phyloP scores from a whole-genome alignment of 345 rosid species.

The Eucalyptus coolabah region DNA sequence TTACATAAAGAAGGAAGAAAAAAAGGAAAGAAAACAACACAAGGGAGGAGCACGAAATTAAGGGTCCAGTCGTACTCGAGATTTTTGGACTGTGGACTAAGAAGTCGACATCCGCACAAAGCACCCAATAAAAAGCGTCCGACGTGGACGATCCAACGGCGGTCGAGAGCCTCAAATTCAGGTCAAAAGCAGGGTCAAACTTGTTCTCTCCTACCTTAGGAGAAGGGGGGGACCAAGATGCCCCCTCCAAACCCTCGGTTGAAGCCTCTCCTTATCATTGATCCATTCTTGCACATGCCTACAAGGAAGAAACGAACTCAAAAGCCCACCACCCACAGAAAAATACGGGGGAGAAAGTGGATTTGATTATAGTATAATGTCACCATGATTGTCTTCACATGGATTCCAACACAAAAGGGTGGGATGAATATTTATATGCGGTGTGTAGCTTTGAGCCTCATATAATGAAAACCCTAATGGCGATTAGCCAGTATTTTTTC shows the following conservation, averaged over 20 bases:
- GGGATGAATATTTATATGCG: background rate
- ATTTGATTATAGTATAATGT: background rate
- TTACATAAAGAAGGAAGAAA: background rate
- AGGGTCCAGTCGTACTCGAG: background rate
- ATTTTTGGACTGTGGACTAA: background rate
- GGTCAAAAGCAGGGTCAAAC: background rate
- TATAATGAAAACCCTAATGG: background rate
- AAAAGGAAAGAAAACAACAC: background rate
- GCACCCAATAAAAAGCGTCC: background rate
- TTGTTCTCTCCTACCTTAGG: background rate
- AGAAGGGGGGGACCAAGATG: background rate
- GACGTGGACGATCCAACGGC: background rate
- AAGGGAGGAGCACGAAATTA: background rate
- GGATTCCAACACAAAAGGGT: conserved; percentile 18
- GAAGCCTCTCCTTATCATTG: background rate
- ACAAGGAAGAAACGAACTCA: background rate
- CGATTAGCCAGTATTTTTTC: background rate
- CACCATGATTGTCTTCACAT: conserved; percentile 32
- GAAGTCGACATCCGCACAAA: background rate
- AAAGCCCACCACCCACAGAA: background rate
- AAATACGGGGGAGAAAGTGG: background rate
- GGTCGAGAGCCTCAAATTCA: background rate
- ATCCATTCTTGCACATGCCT: background rate
- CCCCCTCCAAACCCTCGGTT: background rate
- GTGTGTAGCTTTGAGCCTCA: background rate